Evolutionary conservation across 2,329 filamentous ascomycete genomes (phyloP), one percentile per base, ranked within the genome.

Genomic region (Neurospora crassa): DNA sequence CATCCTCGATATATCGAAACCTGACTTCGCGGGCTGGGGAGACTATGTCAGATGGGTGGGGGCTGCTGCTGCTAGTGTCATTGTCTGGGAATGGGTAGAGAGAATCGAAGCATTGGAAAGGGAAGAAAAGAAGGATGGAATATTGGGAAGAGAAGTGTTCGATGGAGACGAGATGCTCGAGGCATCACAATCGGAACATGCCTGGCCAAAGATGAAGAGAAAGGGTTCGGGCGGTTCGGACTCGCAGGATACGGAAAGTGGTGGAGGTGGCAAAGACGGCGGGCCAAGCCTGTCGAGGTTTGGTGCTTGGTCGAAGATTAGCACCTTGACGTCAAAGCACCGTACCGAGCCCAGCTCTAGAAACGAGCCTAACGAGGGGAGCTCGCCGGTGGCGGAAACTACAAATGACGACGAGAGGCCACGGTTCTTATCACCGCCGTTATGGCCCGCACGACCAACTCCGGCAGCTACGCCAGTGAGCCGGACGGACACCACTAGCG

Each of bases 51-150:
- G 94, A 77, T 97, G 94, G 94, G 94, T 97, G n/a, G 94, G 94
- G 68, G 94, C 94, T 1, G 94, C 94, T 0, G 94, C 94, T 1
- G 94, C 94, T 40, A 97, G 93, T 81, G 94, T 97, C n/a, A 92
- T 97, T 29, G 94, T 97, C 2, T 97, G 94, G 94, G 94, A 97
- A 80, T 97, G 94, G 94, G 94, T 97, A 3, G 94, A 97, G 80
- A 88, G 94, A 37, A 97, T 97, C 68, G 94, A 97, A 79, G 93
- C 94, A 0, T 81, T 97, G 73, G 94, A 97, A 82, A 89, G 94
- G 75, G 94, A 97, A 79, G 94, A 97, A 79, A 93, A 94, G 81
- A 97, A 96, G 81, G 94, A 97, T 76, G 94, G 94, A 0, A 96
- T 97, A 70, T 82, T 97, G 1, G 94, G 94, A 3, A 86, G 94